phyloP scores from a whole-genome alignment of 345 rosid genomes.

The Citrus reticulata region DNA sequence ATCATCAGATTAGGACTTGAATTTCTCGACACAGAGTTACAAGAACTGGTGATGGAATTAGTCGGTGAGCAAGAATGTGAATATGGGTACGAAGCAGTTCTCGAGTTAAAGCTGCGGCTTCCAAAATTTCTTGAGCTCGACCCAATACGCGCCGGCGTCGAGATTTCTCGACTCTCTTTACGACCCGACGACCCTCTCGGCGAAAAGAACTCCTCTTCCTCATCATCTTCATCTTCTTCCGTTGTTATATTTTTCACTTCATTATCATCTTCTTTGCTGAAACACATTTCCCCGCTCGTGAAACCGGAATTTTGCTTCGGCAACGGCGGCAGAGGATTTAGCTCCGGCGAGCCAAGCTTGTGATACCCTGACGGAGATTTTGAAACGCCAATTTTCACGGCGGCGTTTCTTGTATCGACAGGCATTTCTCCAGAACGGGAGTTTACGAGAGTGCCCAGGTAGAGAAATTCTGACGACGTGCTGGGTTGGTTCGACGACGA shows the following conservation, averaged over 20 bases:
- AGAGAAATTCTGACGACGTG: slow-evolving; percentile 77
- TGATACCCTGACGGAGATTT: slow-evolving; percentile 36
- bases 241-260: slow-evolving; percentile 4
- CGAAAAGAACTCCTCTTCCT: slow-evolving; percentile 85
- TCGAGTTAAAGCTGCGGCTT: slow-evolving; percentile 50
- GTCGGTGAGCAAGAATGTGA: slow-evolving; percentile 54
- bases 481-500: slow-evolving; percentile 25
- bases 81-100: slow-evolving; percentile 60
- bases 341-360: slow-evolving; percentile 87
- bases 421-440: slow-evolving; percentile 32
- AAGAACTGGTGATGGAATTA: slow-evolving; percentile 36
- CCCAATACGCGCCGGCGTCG: slow-evolving; percentile 17
- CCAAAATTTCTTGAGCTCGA: slow-evolving; percentile 54
- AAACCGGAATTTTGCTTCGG: slow-evolving; percentile 41
- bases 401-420: slow-evolving; percentile 23
- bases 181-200: slow-evolving; percentile 79
- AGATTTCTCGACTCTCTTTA: slow-evolving; percentile 39
- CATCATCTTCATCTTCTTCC: slow-evolving; percentile 33
- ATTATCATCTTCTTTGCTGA: slow-evolving; percentile 25
- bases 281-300: slow-evolving; percentile 27
- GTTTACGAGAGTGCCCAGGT: slow-evolving; percentile 74
- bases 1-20: slow-evolving; percentile 35
- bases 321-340: slow-evolving; percentile 84
- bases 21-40: slow-evolving; percentile 35
- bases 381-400: slow-evolving; percentile 43